Evolutionary conservation across 2,329 filamentous ascomycete genomes (phyloP).

Genomic region (Bipolaris zeicola): DNA sequence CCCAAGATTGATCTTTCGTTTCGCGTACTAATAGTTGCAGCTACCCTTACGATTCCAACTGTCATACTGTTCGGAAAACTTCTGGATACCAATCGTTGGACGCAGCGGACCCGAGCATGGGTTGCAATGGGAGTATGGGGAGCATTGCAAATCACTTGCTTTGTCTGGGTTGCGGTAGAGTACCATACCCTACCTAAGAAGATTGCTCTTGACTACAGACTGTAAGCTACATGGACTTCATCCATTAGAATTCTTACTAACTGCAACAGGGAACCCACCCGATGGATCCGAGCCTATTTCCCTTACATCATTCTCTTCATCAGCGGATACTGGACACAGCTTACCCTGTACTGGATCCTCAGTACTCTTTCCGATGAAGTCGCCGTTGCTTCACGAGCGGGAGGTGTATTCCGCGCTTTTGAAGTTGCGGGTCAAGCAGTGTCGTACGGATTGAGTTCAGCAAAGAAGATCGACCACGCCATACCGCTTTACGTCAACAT

Average conservation of each 20-base stretch:
- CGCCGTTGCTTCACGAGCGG: slow-evolving; percentile 7
- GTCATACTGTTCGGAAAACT: slow-evolving; percentile 14
- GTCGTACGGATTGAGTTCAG: slow-evolving; percentile 18
- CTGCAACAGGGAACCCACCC: neutral
- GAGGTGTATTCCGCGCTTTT: slow-evolving; percentile 17
- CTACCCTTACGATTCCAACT: slow-evolving; percentile 7
- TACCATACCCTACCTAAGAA: slow-evolving; percentile 10
- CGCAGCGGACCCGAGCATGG: slow-evolving; percentile 13
- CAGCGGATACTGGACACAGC: slow-evolving; percentile 11
- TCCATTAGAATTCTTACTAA: neutral
- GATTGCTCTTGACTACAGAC: slow-evolving; percentile 6
- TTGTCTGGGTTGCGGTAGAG: slow-evolving; percentile 15
- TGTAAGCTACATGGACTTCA: neutral
- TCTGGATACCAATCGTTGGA: slow-evolving; percentile 9
- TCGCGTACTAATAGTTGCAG: slow-evolving; percentile 2
- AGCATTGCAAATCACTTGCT: slow-evolving; percentile 9
- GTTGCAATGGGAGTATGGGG: slow-evolving; percentile 9
- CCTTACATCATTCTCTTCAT: slow-evolving; percentile 14
- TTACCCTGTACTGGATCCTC: slow-evolving; percentile 17
- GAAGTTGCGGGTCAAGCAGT: slow-evolving; percentile 15
- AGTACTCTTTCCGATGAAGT: slow-evolving; percentile 11
- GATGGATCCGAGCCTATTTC: slow-evolving; percentile 11
- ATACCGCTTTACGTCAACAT: slow-evolving; percentile 15
- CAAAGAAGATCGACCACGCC: slow-evolving; percentile 6
- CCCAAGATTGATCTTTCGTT: neutral